These are phyloP conservation scores for Microbotryum violaceum DNA, from an alignment of 1,284 basidiomycete species.

Conservation along the genomic window DNA sequence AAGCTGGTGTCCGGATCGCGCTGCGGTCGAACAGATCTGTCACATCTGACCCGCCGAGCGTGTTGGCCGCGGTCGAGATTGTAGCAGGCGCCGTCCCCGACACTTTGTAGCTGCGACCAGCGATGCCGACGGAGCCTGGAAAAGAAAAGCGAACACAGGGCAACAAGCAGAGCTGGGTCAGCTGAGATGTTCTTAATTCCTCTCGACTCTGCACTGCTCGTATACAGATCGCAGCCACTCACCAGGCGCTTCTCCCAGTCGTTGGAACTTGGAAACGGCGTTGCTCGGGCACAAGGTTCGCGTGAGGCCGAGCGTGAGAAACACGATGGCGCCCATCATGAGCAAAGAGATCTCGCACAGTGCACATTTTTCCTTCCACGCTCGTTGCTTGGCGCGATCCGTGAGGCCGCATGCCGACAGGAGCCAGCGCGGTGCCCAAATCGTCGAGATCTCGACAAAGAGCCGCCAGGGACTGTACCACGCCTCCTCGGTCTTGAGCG, in stretches of 20 bases:
- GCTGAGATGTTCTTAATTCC: too few relatives aligned
- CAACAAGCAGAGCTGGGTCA: too few relatives aligned
- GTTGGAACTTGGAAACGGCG: conserved; percentile 24
- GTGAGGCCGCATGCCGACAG: conserved; percentile 68
- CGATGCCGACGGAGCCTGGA: conserved; percentile 62
- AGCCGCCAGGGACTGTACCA: conserved; percentile 68
- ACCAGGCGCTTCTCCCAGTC: conserved; percentile 34
- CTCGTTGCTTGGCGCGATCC: conserved; percentile 69
- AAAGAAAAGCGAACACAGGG: background rate
- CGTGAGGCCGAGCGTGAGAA: conserved; percentile 90
- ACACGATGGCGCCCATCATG: conserved; percentile 75
- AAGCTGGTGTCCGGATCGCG: conserved; percentile 50
- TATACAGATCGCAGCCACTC: background rate
- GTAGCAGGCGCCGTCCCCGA: conserved; percentile 51
- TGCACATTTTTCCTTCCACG: conserved; percentile 96
- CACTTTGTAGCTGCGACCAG: conserved; percentile 71
- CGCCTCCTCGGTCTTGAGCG: conserved; percentile 19
- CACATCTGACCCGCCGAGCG: conserved; percentile 73
- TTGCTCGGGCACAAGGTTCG: conserved; percentile 72
- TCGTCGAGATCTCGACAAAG: conserved; percentile 71
- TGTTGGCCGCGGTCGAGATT: conserved; percentile 50
- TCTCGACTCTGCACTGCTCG: background rate
- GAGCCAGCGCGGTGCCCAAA: conserved; percentile 79
- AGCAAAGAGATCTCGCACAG: conserved; percentile 77
- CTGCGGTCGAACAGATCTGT: conserved; percentile 66